A percentile compares a stretch with the other conserved stretches of the same genome.
Conservation (phyloP, 805 yeast species). For the Teunomyces pallodes region DNA sequence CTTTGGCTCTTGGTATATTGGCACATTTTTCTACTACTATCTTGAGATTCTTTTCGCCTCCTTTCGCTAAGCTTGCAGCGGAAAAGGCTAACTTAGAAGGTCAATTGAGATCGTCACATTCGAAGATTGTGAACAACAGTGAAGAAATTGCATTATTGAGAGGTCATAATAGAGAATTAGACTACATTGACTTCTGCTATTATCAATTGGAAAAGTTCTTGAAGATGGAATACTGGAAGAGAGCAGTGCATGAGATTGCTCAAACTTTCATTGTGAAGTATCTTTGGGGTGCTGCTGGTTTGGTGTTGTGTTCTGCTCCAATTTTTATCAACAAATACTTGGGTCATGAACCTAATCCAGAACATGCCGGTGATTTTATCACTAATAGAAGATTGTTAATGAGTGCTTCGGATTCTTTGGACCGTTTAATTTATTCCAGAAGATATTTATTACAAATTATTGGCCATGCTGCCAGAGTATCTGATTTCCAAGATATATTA, state of each 20-base stretch:
- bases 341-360: slow-evolving; percentile 41
- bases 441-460: slow-evolving; percentile 78
- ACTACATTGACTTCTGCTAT: slow-evolving; percentile 72
- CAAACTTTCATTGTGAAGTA: slow-evolving; percentile 88
- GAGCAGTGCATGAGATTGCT: slow-evolving; percentile 77
- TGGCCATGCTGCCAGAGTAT: slow-evolving; percentile 76
- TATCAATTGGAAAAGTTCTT: slow-evolving; percentile 78
- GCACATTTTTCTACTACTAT: slow-evolving; percentile 78
- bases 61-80: slow-evolving; percentile 77
- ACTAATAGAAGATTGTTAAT: slow-evolving; percentile 82
- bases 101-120: slow-evolving; percentile 76
- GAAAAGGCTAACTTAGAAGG: slow-evolving; percentile 81
- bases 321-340: slow-evolving; percentile 63
- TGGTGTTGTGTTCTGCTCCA: slow-evolving; percentile 83
- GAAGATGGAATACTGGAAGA: slow-evolving; percentile 69
- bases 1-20: slow-evolving; percentile 70
- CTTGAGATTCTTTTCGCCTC: slow-evolving; percentile 78
- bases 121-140: slow-evolving; percentile 70
- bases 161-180: slow-evolving; percentile 79
- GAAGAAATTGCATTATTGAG: slow-evolving; percentile 86
- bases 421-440: slow-evolving; percentile 80
- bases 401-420: slow-evolving; percentile 85
- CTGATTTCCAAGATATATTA: slow-evolving; percentile 66
- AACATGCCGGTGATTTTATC: slow-evolving; percentile 76
- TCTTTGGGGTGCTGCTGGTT: slow-evolving; percentile 94